A percentile compares a stretch with the other conserved stretches of the same genome.
Evolutionary conservation across 2,329 filamentous ascomycete species (phyloP).

Genomic region (Ceratocystis cacaofunesta): DNA sequence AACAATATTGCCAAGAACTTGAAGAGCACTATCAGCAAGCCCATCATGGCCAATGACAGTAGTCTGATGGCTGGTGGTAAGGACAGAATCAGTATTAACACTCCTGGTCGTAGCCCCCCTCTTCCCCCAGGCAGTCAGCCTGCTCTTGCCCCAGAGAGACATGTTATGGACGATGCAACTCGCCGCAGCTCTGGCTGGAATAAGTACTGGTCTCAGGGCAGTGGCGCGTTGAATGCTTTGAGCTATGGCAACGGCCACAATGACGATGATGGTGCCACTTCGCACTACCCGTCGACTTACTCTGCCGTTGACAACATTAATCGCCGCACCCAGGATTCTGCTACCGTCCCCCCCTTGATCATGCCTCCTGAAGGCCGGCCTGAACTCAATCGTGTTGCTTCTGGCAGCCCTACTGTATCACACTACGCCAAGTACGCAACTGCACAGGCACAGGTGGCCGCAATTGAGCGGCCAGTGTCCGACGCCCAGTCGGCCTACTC

Average conservation of each 20-base stretch:
- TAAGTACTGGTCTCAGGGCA: conserved; percentile 61
- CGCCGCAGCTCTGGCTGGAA: conserved; percentile 62
- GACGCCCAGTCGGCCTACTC: conserved; percentile 42
- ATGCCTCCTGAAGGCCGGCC: conserved; percentile 43
- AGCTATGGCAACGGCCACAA: conserved; percentile 40
- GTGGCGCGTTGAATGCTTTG: conserved; percentile 47
- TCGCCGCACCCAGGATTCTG: conserved; percentile 49
- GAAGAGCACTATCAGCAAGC: conserved; percentile 48
- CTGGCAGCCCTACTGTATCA: conserved; percentile 54
- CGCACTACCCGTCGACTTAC: conserved; percentile 43
- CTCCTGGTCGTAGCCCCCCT: conserved; percentile 13
- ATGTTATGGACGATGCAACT: conserved; percentile 25
- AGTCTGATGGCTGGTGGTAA: not conserved
- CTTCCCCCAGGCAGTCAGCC: conserved; percentile 8
- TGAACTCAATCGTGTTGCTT: conserved; percentile 49
- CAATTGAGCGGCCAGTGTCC: conserved; percentile 43
- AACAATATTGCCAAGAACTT: conserved; percentile 48
- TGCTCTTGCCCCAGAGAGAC: conserved; percentile 6
- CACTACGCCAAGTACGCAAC: conserved; percentile 39
- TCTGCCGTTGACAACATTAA: conserved; percentile 28
- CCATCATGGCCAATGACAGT: conserved; percentile 32
- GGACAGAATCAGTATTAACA: conserved; percentile 14
- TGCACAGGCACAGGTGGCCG: conserved; percentile 38
- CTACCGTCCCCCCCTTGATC: conserved; percentile 52
- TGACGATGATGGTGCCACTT: conserved; percentile 31